Conservation (phyloP, 1,139 yeast genomes). For the Torulaspora globosa region DNA sequence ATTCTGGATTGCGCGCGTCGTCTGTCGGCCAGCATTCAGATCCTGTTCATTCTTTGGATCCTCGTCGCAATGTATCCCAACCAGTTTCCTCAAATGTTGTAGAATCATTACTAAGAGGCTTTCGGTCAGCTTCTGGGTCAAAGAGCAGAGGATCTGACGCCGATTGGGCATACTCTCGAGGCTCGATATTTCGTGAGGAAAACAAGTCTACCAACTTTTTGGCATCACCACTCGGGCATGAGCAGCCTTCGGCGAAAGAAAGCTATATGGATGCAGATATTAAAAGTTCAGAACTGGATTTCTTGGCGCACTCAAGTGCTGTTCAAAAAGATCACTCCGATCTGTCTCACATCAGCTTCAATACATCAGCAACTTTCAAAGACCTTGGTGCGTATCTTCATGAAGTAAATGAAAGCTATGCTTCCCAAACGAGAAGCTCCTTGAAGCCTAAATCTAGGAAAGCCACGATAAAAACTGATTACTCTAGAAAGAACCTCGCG, state of each 20-base stretch:
- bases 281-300: conserved; percentile 20
- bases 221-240: neutral
- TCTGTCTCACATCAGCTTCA: conserved; percentile 27
- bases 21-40: conserved; percentile 5
- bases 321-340: conserved; percentile 22
- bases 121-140: conserved; percentile 13
- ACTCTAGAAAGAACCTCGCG: conserved; percentile 18
- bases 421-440: conserved; percentile 2
- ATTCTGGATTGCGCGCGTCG: conserved; percentile 3
- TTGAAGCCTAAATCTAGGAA: conserved; percentile 1
- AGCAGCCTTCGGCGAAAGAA: neutral
- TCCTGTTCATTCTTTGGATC: conserved; percentile 26
- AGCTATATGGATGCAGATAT: neutral
- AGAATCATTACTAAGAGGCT: conserved; percentile 19
- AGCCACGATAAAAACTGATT: conserved; percentile 17
- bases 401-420: conserved; percentile 5
- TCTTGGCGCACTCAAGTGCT: conserved; percentile 33
- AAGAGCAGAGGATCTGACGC: conserved; percentile 15
- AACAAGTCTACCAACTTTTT: neutral
- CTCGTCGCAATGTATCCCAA: conserved; percentile 31
- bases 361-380: conserved; percentile 30
- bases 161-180: conserved; percentile 13
- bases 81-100: conserved; percentile 21
- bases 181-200: conserved; percentile 7
- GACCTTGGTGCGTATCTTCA: conserved; percentile 26